Percentiles rank a stretch among this genome's conserved stretches.
These are phyloP conservation scores for Clonostachys rhizophaga DNA, from an alignment of 2,329 filamentous ascomycete species.

Conservation along the genomic window DNA sequence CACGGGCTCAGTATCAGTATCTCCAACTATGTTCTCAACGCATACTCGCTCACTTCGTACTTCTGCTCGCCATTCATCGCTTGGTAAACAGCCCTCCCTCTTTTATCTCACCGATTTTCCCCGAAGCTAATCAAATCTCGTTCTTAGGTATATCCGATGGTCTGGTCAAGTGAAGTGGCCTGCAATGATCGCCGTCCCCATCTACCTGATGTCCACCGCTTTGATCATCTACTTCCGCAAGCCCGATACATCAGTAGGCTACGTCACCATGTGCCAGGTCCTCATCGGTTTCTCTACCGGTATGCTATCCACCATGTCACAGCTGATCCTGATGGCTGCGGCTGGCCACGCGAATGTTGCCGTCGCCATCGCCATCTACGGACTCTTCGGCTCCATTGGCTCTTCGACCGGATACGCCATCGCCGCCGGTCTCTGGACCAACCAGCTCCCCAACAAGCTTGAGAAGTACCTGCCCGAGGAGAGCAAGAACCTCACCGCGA, in stretches of 20 bases:
- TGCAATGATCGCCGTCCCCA: constrained; percentile 39
- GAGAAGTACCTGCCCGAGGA: constrained; percentile 37
- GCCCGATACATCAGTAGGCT: constrained; percentile 41
- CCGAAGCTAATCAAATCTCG: no score
- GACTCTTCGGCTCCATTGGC: constrained; percentile 56
- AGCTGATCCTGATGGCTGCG: constrained; percentile 57
- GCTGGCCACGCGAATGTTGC: constrained; percentile 56
- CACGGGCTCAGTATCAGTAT: constrained; percentile 32
- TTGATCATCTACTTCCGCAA: constrained; percentile 58
- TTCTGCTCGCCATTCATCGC: constrained; percentile 18
- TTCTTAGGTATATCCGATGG: constrained; percentile 21
- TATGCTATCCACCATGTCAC: constrained; percentile 51
- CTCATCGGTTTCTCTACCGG: constrained; percentile 58
- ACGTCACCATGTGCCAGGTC: constrained; percentile 57
- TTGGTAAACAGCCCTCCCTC: no score
- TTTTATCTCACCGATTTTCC: no score
- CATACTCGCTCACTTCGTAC: constrained; percentile 41
- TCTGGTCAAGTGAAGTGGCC: constrained; percentile 45
- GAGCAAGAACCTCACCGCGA: constrained; percentile 19
- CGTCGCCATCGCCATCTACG: constrained; percentile 54
- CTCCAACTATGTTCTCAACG: constrained; percentile 41
- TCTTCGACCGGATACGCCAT: constrained; percentile 55
- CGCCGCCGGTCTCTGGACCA: constrained; percentile 60
- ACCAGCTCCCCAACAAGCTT: constrained; percentile 50
- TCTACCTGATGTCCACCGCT: constrained; percentile 50